Base-by-base conservation (phyloP, 345 rosid genomes). In the Citrus maxima region DNA sequence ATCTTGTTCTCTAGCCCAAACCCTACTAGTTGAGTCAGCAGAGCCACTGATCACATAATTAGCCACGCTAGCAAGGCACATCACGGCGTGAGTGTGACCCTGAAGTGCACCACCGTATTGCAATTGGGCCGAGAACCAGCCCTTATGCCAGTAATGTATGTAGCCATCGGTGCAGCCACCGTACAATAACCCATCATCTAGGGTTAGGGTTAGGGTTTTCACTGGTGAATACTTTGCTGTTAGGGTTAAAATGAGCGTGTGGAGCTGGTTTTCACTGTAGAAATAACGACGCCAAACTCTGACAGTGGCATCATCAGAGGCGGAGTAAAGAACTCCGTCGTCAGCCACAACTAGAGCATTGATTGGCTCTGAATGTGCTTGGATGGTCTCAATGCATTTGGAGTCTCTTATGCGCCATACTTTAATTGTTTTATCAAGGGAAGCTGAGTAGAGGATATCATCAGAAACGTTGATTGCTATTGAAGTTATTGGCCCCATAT, bases 141-240 rank as follows among this genome's bases (percentile, higher is more conserved):
- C 89, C 72, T 83, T 89, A 27, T 77, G 82, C 90, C 93, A 89
- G 72, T 74, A 88, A 66, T 85, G 87, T 12, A 88, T 54, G 75
- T 86, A 88, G 0, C 93, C 93, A 10, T 89, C 90, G 2, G 81
- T 77, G 83, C 93, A 88, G 10, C 93, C 90, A 3, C 91, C 89
- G 19, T 89, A 88, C 10, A 89, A 69, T 25, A 84, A 74, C 4
- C 76, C 79, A 3, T 82, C 83, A 2, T 84, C 87, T 0, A 83
- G 72, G 4, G 85, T 70, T 16, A 88, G 77, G 24, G 89, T 80
- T 46, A 89, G 82, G 69, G 89, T 22, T 64, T 86, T 89, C 4
- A 89, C 85, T 1, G 93, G 93, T 2, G 89, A 89, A 80, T 70
- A 77, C 73, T 85, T 89, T 7, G 88, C 87, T 0, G 85, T 83